These are phyloP conservation scores for Apodospora peruviana DNA, from an alignment of 495 filamentous ascomycete species.

Conservation along the genomic window DNA sequence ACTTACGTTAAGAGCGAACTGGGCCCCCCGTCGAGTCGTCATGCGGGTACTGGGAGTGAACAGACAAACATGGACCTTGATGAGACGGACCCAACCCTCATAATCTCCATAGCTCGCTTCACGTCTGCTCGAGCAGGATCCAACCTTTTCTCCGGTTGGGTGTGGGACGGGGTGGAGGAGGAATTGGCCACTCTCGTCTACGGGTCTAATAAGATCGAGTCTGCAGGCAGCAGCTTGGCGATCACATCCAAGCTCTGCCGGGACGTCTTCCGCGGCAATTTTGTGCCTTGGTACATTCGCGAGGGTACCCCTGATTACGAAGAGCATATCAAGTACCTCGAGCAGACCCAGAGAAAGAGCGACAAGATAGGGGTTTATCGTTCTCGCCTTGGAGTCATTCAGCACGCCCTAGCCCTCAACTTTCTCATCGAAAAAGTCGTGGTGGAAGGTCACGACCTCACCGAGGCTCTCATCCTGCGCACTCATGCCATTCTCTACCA, in stretches of 20 bases:
- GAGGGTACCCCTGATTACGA: conserved; percentile 14
- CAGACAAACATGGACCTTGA: too few relatives aligned
- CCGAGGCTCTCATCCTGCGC: conserved; percentile 27
- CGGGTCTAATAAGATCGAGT: conserved; percentile 26
- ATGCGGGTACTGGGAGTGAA: too few relatives aligned
- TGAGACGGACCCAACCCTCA: too few relatives aligned
- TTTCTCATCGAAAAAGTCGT: conserved; percentile 23
- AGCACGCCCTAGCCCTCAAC: conserved; percentile 28
- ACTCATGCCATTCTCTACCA: conserved; percentile 24
- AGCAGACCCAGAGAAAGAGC: background rate
- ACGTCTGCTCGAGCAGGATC: too few relatives aligned
- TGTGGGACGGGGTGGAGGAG: too few relatives aligned
- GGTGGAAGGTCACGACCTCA: conserved; percentile 11
- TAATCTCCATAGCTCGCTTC: too few relatives aligned
- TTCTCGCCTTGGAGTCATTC: conserved; percentile 26
- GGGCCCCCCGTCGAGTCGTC: too few relatives aligned
- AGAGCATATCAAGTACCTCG: conserved; percentile 1
- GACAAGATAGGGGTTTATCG: conserved; percentile 10
- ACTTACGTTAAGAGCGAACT: too few relatives aligned
- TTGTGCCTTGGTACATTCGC: conserved; percentile 7
- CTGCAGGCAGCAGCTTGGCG: conserved; percentile 11
- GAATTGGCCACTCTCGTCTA: too few relatives aligned
- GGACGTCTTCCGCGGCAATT: conserved; percentile 7
- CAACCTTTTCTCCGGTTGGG: too few relatives aligned
- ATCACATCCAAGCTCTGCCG: conserved; percentile 19